Evolutionary conservation across 768 basidiomycete genomes (phyloP), one percentile per base, ranked within the genome.

Genomic region (Mycena venus): DNA sequence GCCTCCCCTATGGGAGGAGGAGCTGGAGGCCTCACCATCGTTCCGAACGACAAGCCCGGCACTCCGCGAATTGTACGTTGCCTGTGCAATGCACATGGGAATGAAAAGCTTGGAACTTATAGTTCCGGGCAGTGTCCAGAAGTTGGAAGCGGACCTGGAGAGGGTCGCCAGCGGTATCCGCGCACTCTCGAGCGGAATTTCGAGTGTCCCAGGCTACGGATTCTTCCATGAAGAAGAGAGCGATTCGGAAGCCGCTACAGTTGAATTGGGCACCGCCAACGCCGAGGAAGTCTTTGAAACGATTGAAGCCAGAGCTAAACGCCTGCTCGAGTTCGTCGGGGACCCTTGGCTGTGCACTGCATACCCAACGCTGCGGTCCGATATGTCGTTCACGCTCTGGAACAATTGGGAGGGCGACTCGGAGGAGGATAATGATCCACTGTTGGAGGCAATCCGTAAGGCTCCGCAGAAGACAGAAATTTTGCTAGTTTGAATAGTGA

Each of bases 31-130:
- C 6, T 31, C 59, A 8, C 64, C 32, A 15, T 49, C 49, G 10
- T 71, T 44, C 38, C 36, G 51, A 21, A 25, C 27, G 31, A 25
- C 14, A 2, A 25, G 17, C n/a, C 2, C 2, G 10, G 25, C 17
- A 1, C 2, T 25, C 23, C 58, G 36, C 11, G 40, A 49, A 23
- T 15, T 19, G 17, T 66, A 21, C 21, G 34, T 69, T 14, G 42
- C 32, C 15, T 51, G 42, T 25, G 75, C 40, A n/a, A 75, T 72
- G 75, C 67, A 75, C 31, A 23, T 69, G 60, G 75, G 75, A 7
- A 29, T 60, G 42, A 62, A 68, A 23, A 59, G 60, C 21, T 32
- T 72, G 55, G 68, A 69, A 36, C 1, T 75, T 2, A 70, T 74
- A 10, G 31, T 66, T 5, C 63, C 72, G 4, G 70, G 66, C 9